phyloP scores from a whole-genome alignment of 352 stramenopile species.

The Peronospora destructor region DNA sequence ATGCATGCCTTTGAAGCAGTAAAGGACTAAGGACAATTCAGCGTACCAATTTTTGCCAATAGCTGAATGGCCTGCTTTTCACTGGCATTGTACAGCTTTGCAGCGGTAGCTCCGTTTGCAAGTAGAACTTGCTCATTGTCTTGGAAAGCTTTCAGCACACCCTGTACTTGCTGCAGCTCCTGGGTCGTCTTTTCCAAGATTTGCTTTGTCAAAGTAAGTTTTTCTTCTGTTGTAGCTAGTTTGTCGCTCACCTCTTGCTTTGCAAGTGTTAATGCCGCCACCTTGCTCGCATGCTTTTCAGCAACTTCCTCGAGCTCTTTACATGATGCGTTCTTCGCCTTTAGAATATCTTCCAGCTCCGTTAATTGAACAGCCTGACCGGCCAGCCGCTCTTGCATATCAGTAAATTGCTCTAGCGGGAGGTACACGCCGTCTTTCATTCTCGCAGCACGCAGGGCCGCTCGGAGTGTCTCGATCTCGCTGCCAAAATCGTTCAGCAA shows the following conservation, averaged over 20 bases:
- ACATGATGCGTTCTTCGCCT: constrained; percentile 43
- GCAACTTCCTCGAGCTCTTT: constrained; percentile 74
- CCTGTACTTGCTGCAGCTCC: constrained; percentile 25
- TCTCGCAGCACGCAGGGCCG: constrained; percentile 69
- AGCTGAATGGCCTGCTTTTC: constrained; percentile 42
- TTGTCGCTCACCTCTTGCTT: constrained; percentile 44
- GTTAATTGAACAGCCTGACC: constrained; percentile 66
- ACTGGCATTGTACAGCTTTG: constrained; percentile 50
- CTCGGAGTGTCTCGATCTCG: constrained; percentile 86
- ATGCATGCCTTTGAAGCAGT: background rate
- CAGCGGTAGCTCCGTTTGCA: constrained; percentile 40
- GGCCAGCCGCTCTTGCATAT: constrained; percentile 84
- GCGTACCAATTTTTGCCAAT: constrained; percentile 47
- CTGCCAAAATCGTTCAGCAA: constrained; percentile 88
- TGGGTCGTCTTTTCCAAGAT: constrained; percentile 26
- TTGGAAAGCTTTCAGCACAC: constrained; percentile 38
- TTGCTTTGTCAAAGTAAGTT: constrained; percentile 32
- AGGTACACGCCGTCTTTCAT: constrained; percentile 91
- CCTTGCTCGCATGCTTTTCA: constrained; percentile 41
- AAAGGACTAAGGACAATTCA: background rate
- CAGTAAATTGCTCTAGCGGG: constrained; percentile 81
- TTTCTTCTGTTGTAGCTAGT: constrained; percentile 27
- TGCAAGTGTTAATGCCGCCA: constrained; percentile 33
- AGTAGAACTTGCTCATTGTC: constrained; percentile 54
- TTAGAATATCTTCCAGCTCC: constrained; percentile 79